Evolutionary conservation across 73 alveolate species (phyloP), one percentile per base, ranked within the genome.

Genomic region (Paramecium octaurelia): DNA sequence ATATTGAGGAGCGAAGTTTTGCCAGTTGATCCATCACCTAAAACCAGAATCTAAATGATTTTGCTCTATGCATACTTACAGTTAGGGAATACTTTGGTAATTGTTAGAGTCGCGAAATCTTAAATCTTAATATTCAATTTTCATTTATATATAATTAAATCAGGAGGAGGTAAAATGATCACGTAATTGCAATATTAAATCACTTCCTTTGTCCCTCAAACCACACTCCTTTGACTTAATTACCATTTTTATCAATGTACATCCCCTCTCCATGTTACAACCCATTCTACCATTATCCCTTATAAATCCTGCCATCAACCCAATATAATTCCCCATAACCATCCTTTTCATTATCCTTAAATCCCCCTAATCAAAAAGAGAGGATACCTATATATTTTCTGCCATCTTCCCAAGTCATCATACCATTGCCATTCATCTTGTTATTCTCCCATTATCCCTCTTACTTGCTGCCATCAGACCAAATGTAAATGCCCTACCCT

Each of bases 241-340:
- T 71, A 54, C 80, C 73, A 60, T 89, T 12, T 71, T 88, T 43
- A 38, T 70, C 92, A 21, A 84, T 89, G 9, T 35, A 73, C 10
- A 68, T 40, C 6, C 92, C 94, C 36, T 27, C 23, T 8, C 94
- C 94, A 71, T 89, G 94, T 21, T 89, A 73, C 20, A 42, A 60
- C 10, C 86, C 86, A 34, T 70, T 70, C 6, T 12, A 31, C 54
- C 57, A 70, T 3, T 21, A n/a, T 1, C 98, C 98, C 69, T 95
- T 92, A 86, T 93, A 95, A 48, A 87, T 86, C 4, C 97, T 73
- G 10, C 93, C 96, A 95, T 95, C 98, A 18, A 94, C 93, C 96
- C 98, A 95, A 58, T 64, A 80, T 84, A 92, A 95, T 6, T 68
- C 91, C 1, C 98, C 98, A 18, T 93, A 87, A 42, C 98, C 97